Base-by-base conservation (phyloP, 2,329 filamentous ascomycete species). In the Dendrostoma leiphaemia region DNA sequence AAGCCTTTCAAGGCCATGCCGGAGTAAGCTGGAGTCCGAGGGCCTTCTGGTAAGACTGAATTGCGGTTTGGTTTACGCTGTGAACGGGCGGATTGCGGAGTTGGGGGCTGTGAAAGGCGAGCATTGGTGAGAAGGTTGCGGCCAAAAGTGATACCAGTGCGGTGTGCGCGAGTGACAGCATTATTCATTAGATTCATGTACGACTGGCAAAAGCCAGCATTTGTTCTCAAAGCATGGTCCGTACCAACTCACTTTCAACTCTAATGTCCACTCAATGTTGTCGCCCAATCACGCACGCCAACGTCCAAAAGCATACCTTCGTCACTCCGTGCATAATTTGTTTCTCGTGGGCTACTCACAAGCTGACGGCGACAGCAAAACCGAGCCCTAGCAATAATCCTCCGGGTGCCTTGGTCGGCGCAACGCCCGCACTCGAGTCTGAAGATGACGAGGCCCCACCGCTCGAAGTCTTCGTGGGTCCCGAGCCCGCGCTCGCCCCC, bases 1-100 rank as follows among this genome's bases (percentile, higher is more conserved):
- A 81, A 86, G 68, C 75, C 83, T 3, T 87, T 87, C 67, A 68
- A 78, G 64, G 72, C 84, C 68, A 86, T 88, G 84, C 84, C 83
- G 12, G 66, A 82, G 67, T 83, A 78, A 69, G 49, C 7, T 6
- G 1, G 12, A n/a, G n/a, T n/a, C n/a, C n/a, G n/a, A n/a, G n/a
- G n/a, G n/a, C n/a, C n/a, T n/a, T n/a, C n/a, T n/a, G n/a, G n/a
- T n/a, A 7, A 46, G 24, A 21, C 28, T 17, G 37, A 21, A 8
- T n/a, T n/a, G n/a, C n/a, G n/a, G n/a, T n/a, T n/a, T n/a, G n/a
- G n/a, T n/a, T n/a, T n/a, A n/a, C n/a, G n/a, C n/a, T n/a, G n/a
- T n/a, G 37, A 40, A 40, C 15, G 19, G 24, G 4, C 28, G 21
- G 35, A 32, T 6, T 17, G 13, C 17, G 47, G 47, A 41, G 35